Percentiles rank a stretch among this genome's conserved stretches.
phyloP scores from a whole-genome alignment of 352 stramenopile genomes.

The Phytopythium mirpurense region DNA sequence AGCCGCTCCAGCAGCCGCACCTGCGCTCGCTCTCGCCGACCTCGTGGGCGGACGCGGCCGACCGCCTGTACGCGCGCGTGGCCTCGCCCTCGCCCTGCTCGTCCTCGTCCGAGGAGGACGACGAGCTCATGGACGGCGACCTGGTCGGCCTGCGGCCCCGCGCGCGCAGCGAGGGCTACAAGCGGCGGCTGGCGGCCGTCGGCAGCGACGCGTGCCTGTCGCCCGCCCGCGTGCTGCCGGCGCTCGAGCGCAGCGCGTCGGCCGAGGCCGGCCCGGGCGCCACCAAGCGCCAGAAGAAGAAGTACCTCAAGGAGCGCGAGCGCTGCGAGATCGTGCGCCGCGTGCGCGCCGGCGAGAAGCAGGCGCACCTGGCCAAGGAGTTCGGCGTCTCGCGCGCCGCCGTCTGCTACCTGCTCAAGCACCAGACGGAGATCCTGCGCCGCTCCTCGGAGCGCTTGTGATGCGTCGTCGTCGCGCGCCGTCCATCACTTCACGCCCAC shows the following conservation, averaged over 20 bases:
- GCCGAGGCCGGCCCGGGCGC: slow-evolving; percentile 11
- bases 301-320: slow-evolving; percentile 62
- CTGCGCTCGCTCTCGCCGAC: slow-evolving; percentile 1
- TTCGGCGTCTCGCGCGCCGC: slow-evolving; percentile 57
- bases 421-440: slow-evolving; percentile 55
- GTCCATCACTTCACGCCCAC: not conserved
- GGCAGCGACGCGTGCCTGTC: slow-evolving; percentile 12
- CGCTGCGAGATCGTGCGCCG: slow-evolving; percentile 60
- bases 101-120: slow-evolving; percentile 26
- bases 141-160: slow-evolving; percentile 5
- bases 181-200: slow-evolving; percentile 17
- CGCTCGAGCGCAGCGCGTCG: not conserved
- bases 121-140: slow-evolving; percentile 11
- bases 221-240: slow-evolving; percentile 1
- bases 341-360: slow-evolving; percentile 50
- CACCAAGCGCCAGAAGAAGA: slow-evolving; percentile 49
- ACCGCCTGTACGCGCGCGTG: slow-evolving; percentile 13
- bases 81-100: slow-evolving; percentile 9
- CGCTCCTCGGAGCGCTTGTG: slow-evolving; percentile 35
- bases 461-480: too few species aligned
- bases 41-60: slow-evolving; percentile 5
- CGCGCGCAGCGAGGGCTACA: slow-evolving; percentile 12
- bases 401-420: slow-evolving; percentile 60
- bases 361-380: slow-evolving; percentile 59
- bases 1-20: not conserved